Percentiles rank a stretch among this genome's conserved stretches.
Evolutionary conservation across 2,329 filamentous ascomycete species (phyloP).

Genomic region (Golovinomyces cichoracearum): DNA sequence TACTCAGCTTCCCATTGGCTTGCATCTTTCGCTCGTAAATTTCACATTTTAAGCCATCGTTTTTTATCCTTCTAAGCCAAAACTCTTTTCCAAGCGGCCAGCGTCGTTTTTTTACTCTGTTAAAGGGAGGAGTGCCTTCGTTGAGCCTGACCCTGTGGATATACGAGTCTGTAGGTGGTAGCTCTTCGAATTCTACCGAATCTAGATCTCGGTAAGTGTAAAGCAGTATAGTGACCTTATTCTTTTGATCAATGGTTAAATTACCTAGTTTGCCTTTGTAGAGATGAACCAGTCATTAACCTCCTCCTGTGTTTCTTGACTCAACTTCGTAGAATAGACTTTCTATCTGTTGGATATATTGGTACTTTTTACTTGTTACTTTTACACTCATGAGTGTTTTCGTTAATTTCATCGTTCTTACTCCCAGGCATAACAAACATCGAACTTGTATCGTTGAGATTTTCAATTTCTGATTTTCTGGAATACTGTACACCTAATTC

Average conservation of each 20-base stretch:
- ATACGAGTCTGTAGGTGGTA: neutral
- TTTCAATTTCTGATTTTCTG: neutral
- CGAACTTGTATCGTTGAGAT: neutral
- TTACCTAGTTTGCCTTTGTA: neutral
- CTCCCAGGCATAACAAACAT: neutral
- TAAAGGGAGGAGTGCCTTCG: neutral
- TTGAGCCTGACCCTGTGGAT: neutral
- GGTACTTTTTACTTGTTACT: neutral
- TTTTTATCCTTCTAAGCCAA: neutral
- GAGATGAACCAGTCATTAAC: neutral
- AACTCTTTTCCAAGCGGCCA: neutral
- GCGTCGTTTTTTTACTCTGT: neutral
- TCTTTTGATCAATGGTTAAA: neutral
- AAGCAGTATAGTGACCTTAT: neutral
- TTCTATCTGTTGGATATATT: neutral
- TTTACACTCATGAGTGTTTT: neutral
- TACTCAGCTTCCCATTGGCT: neutral
- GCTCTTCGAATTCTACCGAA: neutral
- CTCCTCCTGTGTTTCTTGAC: neutral
- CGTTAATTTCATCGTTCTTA: neutral
- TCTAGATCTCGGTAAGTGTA: neutral
- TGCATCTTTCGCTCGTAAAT: neutral
- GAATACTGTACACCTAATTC: neutral
- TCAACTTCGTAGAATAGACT: neutral
- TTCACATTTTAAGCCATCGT: neutral